Conservation (phyloP, 345 rosid species). For the Pugionium dolabratum region DNA sequence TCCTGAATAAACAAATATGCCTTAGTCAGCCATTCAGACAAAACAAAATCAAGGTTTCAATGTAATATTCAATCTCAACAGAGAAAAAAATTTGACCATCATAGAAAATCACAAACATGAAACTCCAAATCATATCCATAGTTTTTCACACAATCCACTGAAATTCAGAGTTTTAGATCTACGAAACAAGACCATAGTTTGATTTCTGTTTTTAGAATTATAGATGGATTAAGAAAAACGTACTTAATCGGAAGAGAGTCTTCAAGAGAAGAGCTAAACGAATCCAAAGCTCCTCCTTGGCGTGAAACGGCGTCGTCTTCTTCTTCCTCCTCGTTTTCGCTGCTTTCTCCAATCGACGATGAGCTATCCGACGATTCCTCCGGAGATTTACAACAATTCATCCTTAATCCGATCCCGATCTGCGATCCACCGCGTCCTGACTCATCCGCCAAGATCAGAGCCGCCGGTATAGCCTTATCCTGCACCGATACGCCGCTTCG, state of each 20-base stretch:
- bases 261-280: conserved; percentile 54
- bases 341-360: conserved; percentile 70
- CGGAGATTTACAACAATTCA: conserved; percentile 6
- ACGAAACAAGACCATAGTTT: too few relatives aligned
- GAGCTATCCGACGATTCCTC: conserved; percentile 52
- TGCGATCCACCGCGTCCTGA: conserved; percentile 19
- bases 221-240: conserved; percentile 15
- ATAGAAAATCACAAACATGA: too few relatives aligned
- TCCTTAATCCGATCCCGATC: conserved; percentile 29
- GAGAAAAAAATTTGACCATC: too few relatives aligned
- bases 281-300: conserved; percentile 29
- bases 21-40: conserved; percentile 19
- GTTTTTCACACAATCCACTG: too few relatives aligned
- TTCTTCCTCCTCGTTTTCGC: conserved; percentile 44
- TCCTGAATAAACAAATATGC: conserved; percentile 44
- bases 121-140: too few relatives aligned
- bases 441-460: conserved; percentile 43
- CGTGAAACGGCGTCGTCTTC: conserved; percentile 44
- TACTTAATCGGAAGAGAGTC: conserved; percentile 72
- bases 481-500: conserved; percentile 38
- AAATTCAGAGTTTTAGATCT: too few relatives aligned
- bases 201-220: not conserved
- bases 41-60: conserved; percentile 1
- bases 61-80: not conserved
- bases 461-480: conserved; percentile 36